Evolutionary conservation across 2,329 filamentous ascomycete genomes (phyloP).

Genomic region (Thelonectria discophora): DNA sequence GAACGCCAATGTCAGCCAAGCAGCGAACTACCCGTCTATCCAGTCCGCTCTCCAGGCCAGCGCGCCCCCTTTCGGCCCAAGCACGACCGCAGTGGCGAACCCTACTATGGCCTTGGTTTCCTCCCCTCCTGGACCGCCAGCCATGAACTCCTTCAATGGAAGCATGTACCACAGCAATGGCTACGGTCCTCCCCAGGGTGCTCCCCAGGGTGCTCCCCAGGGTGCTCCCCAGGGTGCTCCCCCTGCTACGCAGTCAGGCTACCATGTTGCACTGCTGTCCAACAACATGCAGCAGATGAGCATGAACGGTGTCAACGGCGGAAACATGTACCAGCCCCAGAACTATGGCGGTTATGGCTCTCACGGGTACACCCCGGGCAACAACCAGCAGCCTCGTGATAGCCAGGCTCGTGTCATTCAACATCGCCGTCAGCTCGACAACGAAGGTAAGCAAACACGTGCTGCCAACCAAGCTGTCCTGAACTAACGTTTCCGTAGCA

Average conservation of each 20-base stretch:
- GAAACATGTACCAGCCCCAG: constrained; percentile 62
- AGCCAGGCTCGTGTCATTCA: constrained; percentile 80
- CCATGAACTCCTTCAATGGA: constrained; percentile 41
- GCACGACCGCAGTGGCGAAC: constrained; percentile 46
- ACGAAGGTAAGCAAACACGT: constrained; percentile 63
- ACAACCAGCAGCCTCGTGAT: constrained; percentile 70
- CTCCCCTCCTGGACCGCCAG: constrained; percentile 36
- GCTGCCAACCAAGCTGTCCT: neutral
- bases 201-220: constrained; percentile 39
- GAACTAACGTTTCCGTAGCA: constrained; percentile 53
- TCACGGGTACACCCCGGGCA: constrained; percentile 58
- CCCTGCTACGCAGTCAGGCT: constrained; percentile 37
- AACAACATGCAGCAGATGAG: constrained; percentile 75
- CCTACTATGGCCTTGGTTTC: constrained; percentile 40
- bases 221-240: constrained; percentile 41
- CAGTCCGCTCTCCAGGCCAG: constrained; percentile 81
- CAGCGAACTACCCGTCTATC: constrained; percentile 64
- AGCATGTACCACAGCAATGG: constrained; percentile 46
- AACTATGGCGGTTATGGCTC: constrained; percentile 66
- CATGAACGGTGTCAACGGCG: constrained; percentile 56
- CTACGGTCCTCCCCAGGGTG: constrained; percentile 43
- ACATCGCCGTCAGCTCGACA: constrained; percentile 77
- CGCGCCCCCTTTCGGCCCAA: constrained; percentile 80
- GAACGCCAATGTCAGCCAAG: constrained; percentile 51
- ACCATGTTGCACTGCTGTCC: constrained; percentile 62